These are phyloP conservation scores for Allium cepa DNA, from an alignment of 106 monocot species.

Conservation along the genomic window DNA sequence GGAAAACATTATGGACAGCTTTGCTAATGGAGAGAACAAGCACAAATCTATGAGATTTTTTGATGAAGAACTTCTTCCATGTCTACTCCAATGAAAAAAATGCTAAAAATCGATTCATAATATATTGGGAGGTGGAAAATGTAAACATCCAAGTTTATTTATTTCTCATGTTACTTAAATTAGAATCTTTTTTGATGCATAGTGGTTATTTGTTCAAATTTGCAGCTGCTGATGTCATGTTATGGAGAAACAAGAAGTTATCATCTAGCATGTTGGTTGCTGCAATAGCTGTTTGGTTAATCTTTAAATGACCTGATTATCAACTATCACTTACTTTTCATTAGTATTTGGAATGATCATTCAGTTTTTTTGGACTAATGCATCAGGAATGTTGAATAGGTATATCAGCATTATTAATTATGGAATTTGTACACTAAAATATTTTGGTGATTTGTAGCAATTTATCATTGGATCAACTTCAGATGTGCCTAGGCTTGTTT, in stretches of 20 bases:
- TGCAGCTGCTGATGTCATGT: constrained; percentile 79
- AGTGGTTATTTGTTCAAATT: background rate
- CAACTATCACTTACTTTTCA: constrained; percentile 44
- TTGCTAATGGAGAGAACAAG: constrained; percentile 40
- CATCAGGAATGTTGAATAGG: constrained; percentile 55
- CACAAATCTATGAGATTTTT: constrained; percentile 54
- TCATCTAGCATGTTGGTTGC: constrained; percentile 50
- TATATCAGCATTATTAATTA: constrained; percentile 13
- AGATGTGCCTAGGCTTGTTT: constrained; percentile 64
- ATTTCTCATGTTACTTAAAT: background rate
- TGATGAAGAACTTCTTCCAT: constrained; percentile 30
- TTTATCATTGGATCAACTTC: constrained; percentile 40
- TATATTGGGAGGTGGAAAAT: constrained; percentile 78
- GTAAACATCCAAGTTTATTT: constrained; percentile 19
- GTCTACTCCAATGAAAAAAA: constrained; percentile 40
- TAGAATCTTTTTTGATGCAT: background rate
- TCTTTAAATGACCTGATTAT: constrained; percentile 87
- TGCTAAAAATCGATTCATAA: constrained; percentile 69
- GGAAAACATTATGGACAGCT: constrained; percentile 50
- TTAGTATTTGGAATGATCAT: constrained; percentile 51
- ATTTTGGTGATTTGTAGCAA: background rate
- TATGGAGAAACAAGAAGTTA: constrained; percentile 87
- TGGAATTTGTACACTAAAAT: background rate
- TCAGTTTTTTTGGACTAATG: constrained; percentile 75
- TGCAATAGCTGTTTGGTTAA: constrained; percentile 60